These are phyloP conservation scores for Epichloe sylvatica DNA, from an alignment of 2,329 filamentous ascomycete species.

Conservation along the genomic window DNA sequence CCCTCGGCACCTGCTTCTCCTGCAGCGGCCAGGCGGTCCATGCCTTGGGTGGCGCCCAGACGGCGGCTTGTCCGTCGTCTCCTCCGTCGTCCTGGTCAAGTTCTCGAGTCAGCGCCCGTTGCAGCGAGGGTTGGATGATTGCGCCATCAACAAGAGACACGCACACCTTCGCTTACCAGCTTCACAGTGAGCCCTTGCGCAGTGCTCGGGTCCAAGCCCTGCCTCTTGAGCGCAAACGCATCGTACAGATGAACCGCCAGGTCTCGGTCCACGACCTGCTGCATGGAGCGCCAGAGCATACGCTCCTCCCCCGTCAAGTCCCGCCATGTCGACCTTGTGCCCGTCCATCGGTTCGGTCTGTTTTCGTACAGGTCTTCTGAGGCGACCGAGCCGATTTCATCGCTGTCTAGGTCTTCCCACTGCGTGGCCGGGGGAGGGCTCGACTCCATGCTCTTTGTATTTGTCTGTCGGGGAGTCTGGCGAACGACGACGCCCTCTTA, in stretches of 20 bases:
- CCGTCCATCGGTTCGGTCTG: slow-evolving; percentile 61
- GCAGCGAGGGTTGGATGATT: not conserved
- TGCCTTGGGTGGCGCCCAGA: slow-evolving; percentile 38
- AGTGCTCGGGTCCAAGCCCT: slow-evolving; percentile 13
- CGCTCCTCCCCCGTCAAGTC: slow-evolving; percentile 47
- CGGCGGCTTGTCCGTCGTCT: slow-evolving; percentile 14
- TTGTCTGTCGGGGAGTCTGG: not conserved
- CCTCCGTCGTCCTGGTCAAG: slow-evolving; percentile 15
- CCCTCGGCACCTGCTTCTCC: slow-evolving; percentile 44
- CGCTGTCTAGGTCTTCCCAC: slow-evolving; percentile 31
- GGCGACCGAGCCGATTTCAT: slow-evolving; percentile 31
- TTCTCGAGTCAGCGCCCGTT: not conserved
- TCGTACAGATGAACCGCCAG: slow-evolving; percentile 69
- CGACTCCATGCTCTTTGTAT: not conserved
- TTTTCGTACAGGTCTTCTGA: slow-evolving; percentile 32
- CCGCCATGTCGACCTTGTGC: slow-evolving; percentile 53
- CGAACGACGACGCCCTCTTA: too few relatives aligned
- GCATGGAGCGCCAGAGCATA: slow-evolving; percentile 47
- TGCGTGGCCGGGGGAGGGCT: slow-evolving; percentile 3
- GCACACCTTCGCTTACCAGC: slow-evolving; percentile 9
- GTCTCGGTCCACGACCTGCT: slow-evolving; percentile 49
- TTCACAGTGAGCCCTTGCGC: slow-evolving; percentile 16
- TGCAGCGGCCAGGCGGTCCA: slow-evolving; percentile 85
- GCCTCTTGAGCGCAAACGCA: slow-evolving; percentile 50
- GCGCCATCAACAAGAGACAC: too few relatives aligned